phyloP scores from a whole-genome alignment of 495 filamentous ascomycete species.

The Platismatia glauca region DNA sequence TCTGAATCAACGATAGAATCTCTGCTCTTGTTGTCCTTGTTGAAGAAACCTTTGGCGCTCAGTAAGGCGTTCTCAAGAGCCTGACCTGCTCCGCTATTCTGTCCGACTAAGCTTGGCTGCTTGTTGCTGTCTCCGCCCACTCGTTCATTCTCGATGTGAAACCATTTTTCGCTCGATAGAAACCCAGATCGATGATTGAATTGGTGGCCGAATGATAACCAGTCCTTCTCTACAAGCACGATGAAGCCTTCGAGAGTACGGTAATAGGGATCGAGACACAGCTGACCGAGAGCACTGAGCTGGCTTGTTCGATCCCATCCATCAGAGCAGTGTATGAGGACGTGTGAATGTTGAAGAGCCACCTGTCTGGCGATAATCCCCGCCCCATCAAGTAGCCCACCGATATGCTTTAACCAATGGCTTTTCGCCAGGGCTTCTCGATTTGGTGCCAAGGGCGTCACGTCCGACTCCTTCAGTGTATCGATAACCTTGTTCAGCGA shows the following conservation, averaged over 20 bases:
- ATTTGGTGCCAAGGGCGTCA: conserved; percentile 76
- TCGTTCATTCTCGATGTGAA: conserved; percentile 65
- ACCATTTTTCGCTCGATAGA: conserved; percentile 90
- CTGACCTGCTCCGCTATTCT: conserved; percentile 53
- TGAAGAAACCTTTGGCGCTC: conserved; percentile 85
- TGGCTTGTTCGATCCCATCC: conserved; percentile 98
- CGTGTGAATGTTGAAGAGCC: conserved; percentile 85
- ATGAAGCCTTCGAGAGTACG: conserved; percentile 94
- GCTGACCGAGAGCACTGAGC: conserved; percentile 83
- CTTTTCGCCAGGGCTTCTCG: conserved; percentile 73
- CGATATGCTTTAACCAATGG: conserved; percentile 88
- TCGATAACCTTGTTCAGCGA: conserved; percentile 84
- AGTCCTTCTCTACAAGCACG: conserved; percentile 92
- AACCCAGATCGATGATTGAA: conserved; percentile 84
- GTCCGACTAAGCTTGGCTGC: conserved; percentile 37
- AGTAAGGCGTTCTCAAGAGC: conserved; percentile 79
- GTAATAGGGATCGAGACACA: conserved; percentile 94
- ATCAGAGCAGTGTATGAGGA: conserved; percentile 95
- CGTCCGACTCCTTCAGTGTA: conserved; percentile 84
- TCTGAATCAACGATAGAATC: conserved; percentile 56
- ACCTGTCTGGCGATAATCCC: conserved; percentile 79
- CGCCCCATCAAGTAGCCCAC: conserved; percentile 73
- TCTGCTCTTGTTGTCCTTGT: conserved; percentile 58
- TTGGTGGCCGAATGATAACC: conserved; percentile 96
- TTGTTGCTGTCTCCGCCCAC: conserved; percentile 40